Conservation (phyloP, 2,329 filamentous ascomycete genomes). For the Lecanicillium sp. region DNA sequence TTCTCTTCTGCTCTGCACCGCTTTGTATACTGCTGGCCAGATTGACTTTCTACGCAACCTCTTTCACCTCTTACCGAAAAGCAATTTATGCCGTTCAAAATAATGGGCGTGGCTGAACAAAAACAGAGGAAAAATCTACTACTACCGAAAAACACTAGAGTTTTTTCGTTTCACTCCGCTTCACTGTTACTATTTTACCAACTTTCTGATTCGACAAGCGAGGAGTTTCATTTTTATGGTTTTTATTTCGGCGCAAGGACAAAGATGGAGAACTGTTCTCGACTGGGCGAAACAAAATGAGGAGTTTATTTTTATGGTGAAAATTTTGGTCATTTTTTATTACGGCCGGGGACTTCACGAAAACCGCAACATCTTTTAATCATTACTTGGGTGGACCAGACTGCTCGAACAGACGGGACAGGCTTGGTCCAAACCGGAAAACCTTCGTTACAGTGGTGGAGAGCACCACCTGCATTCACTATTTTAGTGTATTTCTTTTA, state of each 20-base stretch:
- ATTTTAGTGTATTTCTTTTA: not conserved
- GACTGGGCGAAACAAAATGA: no score
- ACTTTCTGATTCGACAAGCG: slow-evolving; percentile 6
- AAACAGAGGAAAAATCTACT: no score
- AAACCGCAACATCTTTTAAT: slow-evolving; percentile 7
- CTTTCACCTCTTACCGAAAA: no score
- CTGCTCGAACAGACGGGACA: not conserved
- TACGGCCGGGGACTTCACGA: slow-evolving; percentile 2
- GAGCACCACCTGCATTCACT: no score
- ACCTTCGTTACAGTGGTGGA: no score
- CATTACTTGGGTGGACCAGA: not conserved
- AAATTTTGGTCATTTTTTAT: no score
- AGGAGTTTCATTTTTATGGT: slow-evolving; percentile 10
- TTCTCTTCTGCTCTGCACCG: slow-evolving; percentile 1
- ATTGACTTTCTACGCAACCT: not conserved
- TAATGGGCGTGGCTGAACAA: no score
- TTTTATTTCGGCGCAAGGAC: not conserved
- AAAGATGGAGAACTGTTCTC: no score
- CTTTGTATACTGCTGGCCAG: slow-evolving; percentile 6
- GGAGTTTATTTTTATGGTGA: slow-evolving; percentile 2
- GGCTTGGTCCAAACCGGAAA: no score
- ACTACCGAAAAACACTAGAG: no score
- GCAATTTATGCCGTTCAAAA: no score
- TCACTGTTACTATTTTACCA: not conserved
- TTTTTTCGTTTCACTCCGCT: no score